Conservation (phyloP, 805 yeast species). For the Saccharomycopsis amapae region DNA sequence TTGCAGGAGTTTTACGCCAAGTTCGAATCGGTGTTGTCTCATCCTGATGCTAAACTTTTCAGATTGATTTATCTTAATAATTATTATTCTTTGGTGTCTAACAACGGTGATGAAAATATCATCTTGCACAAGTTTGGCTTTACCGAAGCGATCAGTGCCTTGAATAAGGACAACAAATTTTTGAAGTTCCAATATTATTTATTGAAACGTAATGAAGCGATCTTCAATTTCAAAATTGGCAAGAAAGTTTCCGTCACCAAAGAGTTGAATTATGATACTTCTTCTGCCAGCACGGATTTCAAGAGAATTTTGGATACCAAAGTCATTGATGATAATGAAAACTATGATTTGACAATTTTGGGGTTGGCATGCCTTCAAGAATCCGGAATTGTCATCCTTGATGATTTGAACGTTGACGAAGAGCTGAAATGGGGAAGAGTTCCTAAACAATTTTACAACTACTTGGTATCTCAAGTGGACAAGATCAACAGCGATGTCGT, state of each 20-base stretch:
- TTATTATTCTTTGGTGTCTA: slow-evolving; percentile 11
- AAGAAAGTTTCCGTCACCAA: slow-evolving; percentile 26
- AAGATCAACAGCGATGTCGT: neutral
- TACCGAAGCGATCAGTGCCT: too few relatives aligned
- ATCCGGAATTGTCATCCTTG: slow-evolving; percentile 21
- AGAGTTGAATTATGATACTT: slow-evolving; percentile 20
- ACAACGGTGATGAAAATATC: neutral
- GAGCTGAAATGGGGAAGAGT: slow-evolving; percentile 3
- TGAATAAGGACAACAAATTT: slow-evolving; percentile 13
- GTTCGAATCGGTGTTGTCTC: slow-evolving; percentile 6
- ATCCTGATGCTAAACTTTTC: slow-evolving; percentile 1
- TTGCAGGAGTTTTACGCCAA: slow-evolving; percentile 29
- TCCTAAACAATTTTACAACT: slow-evolving; percentile 9
- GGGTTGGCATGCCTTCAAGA: slow-evolving; percentile 25
- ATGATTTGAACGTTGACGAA: slow-evolving; percentile 19
- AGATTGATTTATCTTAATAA: slow-evolving; percentile 18
- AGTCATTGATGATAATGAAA: slow-evolving; percentile 15
- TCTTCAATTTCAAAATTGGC: slow-evolving; percentile 36
- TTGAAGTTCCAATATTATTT: slow-evolving; percentile 32
- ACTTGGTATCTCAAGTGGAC: neutral
- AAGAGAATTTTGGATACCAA: slow-evolving; percentile 2
- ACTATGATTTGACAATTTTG: slow-evolving; percentile 26
- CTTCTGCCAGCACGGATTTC: slow-evolving; percentile 16
- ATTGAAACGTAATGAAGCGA: slow-evolving; percentile 38
- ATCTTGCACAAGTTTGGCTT: too few relatives aligned